phyloP scores from a whole-genome alignment of 257 asterid genomes.

The Buddleja alternifolia region DNA sequence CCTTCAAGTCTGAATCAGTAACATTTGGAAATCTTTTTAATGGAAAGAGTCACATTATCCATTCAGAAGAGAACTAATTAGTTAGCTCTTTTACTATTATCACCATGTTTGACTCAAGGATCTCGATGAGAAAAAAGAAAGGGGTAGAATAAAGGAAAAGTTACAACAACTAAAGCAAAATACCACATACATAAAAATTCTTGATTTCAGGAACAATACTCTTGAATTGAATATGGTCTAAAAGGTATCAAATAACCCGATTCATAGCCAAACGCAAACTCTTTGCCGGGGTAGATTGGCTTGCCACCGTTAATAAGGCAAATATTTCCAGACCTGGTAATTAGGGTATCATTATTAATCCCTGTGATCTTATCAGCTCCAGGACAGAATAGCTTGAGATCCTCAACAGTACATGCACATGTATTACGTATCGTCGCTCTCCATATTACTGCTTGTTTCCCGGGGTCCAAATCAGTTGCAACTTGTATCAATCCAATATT shows the following conservation, averaged over 20 bases:
- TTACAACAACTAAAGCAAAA: too few species aligned
- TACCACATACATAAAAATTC: too few species aligned
- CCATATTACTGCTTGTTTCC: not conserved
- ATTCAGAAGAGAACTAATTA: not conserved
- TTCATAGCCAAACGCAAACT: not conserved
- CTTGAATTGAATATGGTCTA: slow-evolving; percentile 10
- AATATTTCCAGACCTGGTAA: slow-evolving; percentile 5
- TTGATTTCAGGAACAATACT: slow-evolving; percentile 16
- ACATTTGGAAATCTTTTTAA: too few species aligned
- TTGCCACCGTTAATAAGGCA: slow-evolving; percentile 22
- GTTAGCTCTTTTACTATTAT: not conserved
- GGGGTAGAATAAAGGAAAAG: too few species aligned
- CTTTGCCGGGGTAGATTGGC: not conserved
- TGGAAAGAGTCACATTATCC: not conserved
- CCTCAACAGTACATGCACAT: slow-evolving; percentile 5
- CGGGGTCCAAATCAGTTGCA: not conserved
- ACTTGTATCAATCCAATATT: not conserved
- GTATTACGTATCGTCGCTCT: not conserved
- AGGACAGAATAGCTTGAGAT: slow-evolving; percentile 15
- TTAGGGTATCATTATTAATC: not conserved
- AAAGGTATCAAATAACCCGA: not conserved
- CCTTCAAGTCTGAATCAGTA: too few species aligned
- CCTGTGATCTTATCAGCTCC: not conserved
- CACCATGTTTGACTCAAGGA: too few species aligned
- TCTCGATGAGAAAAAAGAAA: too few species aligned